Percentiles rank a stretch among this genome's conserved stretches.
Conservation (phyloP, 805 yeast genomes). For the Kuraishia molischiana region DNA sequence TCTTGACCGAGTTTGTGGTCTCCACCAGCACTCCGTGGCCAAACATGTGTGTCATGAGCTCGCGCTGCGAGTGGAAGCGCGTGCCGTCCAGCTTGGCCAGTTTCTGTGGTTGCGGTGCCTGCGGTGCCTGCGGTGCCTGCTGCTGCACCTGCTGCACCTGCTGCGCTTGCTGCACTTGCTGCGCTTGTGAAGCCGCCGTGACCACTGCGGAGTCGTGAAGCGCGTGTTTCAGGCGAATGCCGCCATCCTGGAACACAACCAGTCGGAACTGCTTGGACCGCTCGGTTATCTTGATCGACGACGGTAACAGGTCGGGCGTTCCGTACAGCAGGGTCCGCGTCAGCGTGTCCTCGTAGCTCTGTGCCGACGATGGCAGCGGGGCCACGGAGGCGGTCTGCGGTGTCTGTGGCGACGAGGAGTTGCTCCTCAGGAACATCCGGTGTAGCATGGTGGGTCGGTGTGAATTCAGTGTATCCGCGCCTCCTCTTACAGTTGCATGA, state of each 20-base stretch:
- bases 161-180: neutral
- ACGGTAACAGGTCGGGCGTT: constrained; percentile 15
- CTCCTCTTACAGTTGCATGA: too few relatives aligned
- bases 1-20: constrained; percentile 30
- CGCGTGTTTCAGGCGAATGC: constrained; percentile 35
- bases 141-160: neutral
- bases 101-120: constrained; percentile 6
- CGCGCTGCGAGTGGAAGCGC: constrained; percentile 30
- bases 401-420: too few relatives aligned
- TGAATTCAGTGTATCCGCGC: too few relatives aligned
- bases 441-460: too few relatives aligned
- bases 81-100: constrained; percentile 14
- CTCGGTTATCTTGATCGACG: constrained; percentile 2
- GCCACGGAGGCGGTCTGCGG: neutral
- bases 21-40: constrained; percentile 45
- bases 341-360: constrained; percentile 28
- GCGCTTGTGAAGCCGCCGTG: too few relatives aligned
- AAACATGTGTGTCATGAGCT: constrained; percentile 42
- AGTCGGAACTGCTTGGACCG: constrained; percentile 22
- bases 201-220: constrained; percentile 33
- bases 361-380: neutral
- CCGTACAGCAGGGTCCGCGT: constrained; percentile 39
- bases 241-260: constrained; percentile 42
- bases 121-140: neutral
- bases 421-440: neutral